Percentiles rank a stretch among this genome's conserved stretches.
Evolutionary conservation across 257 asterid genomes (phyloP).

Genomic region (Nicotiana tomentosiformis): DNA sequence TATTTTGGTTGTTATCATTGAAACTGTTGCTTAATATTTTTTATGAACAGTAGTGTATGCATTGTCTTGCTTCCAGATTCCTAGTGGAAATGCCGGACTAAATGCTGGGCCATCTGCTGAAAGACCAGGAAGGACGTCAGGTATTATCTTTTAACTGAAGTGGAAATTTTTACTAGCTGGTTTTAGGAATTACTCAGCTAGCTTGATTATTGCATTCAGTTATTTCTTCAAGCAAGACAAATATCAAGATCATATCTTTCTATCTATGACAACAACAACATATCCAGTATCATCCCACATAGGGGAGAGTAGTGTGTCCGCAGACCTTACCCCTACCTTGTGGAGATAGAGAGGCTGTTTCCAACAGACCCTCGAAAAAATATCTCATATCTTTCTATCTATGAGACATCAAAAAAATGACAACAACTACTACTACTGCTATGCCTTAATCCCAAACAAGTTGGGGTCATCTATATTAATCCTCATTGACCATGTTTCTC

Average conservation of each 20-base stretch:
- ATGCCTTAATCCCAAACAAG: too few relatives aligned
- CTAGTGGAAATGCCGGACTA: conserved; percentile 15
- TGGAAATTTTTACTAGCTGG: background rate
- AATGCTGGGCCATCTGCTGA: conserved; percentile 19
- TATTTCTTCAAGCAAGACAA: background rate
- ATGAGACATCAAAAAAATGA: background rate
- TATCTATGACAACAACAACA: background rate
- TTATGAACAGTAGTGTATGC: background rate
- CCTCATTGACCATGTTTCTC: too few relatives aligned
- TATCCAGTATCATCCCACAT: too few relatives aligned
- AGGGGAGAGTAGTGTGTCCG: too few relatives aligned
- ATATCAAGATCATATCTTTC: background rate
- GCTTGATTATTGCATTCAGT: background rate
- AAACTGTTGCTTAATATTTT: background rate
- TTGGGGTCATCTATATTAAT: too few relatives aligned
- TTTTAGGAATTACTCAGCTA: background rate
- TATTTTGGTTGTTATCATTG: background rate
- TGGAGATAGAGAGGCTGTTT: too few relatives aligned
- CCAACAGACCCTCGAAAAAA: too few relatives aligned
- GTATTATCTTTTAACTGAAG: background rate
- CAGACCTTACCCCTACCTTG: too few relatives aligned
- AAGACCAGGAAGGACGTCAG: conserved; percentile 15
- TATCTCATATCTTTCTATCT: background rate
- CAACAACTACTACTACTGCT: too few relatives aligned
- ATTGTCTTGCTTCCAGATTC: conserved; percentile 15